Evolutionary conservation across 228 moss, liverwort and hornwort genomes (phyloP), one percentile per base, ranked within the genome.

Genomic region (Sphagnum magellanicum): DNA sequence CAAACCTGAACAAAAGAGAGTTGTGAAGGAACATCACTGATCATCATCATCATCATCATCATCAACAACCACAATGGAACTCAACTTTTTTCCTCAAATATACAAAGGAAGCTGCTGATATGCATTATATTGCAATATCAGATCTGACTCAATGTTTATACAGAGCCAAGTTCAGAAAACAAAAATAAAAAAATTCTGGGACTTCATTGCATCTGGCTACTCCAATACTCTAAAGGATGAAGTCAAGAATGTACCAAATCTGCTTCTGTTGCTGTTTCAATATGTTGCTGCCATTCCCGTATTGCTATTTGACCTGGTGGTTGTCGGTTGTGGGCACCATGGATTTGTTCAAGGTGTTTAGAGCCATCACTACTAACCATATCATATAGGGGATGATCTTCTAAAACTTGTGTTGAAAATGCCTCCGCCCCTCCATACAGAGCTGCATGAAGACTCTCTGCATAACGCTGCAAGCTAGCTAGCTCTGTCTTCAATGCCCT

Each of bases 361-460:
- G 67, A 64, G 61, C 63, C 62, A 48, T 68, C 64, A 6, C 59
- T 67, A 12, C 55, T 8, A 8, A 67, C 57, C 48, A 69, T 72
- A 63, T 65, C 72, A 49, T 47, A 69, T 48, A 17, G 53, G 48
- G 52, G 52, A 10, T 8, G 9, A 5, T 52, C 70, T 50, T 70
- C 60, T 5, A 79, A 73, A n/a, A 32, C 1, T 32, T 79, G 79
- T 51, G 73, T 50, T 14, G 80, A 50, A 75, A 86, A 78, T 10
- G 65, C 32, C 17, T 82, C 80, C 0, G 77, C 52, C 10, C 74
- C 86, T 5, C 86, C 86, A 32, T 82, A 86, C 6, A 82, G 73
- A 4, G 86, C 86, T 4, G 68, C 76, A 68, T 86, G 86, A 6
- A 86, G 82, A 49, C 71, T 75, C 74, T 86, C 80, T 6, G 86